Evolutionary conservation across 2,329 filamentous ascomycete species (phyloP), one percentile per base, ranked within the genome.

Genomic region (Fusarium scirpi): DNA sequence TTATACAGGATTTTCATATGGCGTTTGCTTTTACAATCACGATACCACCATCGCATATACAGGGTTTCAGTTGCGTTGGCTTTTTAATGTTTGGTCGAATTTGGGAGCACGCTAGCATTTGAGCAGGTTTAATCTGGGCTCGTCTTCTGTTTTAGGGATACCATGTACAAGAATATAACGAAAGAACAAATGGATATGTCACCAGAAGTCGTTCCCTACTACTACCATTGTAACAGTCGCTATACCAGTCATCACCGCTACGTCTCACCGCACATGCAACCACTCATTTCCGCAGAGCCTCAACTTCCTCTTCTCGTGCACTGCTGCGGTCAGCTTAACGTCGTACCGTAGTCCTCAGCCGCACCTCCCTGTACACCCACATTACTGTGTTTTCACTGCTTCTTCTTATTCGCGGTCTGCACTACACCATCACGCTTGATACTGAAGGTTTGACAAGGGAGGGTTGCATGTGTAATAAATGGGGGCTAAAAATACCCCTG

Each of bases 41-140:
- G 47, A 68, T 68, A 71, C 67, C 67, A 54, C 54, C 43, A 54
- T 47, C 58, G 46, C 54, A 54, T 47, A 27, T 32, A 24, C 40
- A 22, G 32, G 40, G 44, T 27, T 20, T 20, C 16, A 43, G 32
- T 11, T 40, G 20, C 32, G 57, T 38, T 70, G 43, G 13, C 29
- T 12, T 32, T 41, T 53, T 52, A 52, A 44, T 24, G 16, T 44
- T 47, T 58, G 43, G 30, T 51, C 30, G 24, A 22, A 43, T 16
- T 55, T 46, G 10, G 22, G 38, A 20, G 13, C 13, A 46, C 24
- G 38, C 8, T 25, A 32, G 22, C 29, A 24, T 43, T 47, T 24
- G 24, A 27, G 20, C 45, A 27, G 20, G 30, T 61, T 56, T 29
- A n/a, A 43, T 46, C 24, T 38, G 25, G n/a, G 18, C 32, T 57